A percentile compares a stretch with the other conserved stretches of the same genome.
Conservation (phyloP, 1,284 basidiomycete genomes). For the Puccinia coronata region DNA sequence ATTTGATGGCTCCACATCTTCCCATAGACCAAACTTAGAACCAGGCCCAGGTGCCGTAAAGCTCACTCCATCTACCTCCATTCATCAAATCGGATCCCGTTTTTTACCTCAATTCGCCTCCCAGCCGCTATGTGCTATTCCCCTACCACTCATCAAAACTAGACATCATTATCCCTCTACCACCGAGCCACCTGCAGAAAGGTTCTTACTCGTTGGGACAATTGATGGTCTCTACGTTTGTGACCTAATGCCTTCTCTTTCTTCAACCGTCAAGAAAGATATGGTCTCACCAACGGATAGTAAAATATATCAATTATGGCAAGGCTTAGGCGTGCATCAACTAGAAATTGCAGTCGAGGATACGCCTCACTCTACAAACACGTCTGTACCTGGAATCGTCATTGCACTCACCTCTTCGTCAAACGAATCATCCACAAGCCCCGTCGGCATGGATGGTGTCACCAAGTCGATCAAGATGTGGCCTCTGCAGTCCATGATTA, state of each 20-base stretch:
- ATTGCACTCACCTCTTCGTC: constrained; percentile 40
- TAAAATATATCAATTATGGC: constrained; percentile 46
- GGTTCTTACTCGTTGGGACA: constrained; percentile 45
- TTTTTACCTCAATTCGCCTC: constrained; percentile 44
- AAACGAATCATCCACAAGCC: constrained; percentile 14
- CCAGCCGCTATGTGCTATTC: constrained; percentile 37
- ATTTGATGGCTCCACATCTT: constrained; percentile 10
- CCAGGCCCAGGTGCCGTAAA: constrained; percentile 40
- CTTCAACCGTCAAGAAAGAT: constrained; percentile 34
- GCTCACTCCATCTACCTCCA: constrained; percentile 35
- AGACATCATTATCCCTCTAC: background rate
- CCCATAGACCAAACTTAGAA: constrained; percentile 13
- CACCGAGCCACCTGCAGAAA: constrained; percentile 6
- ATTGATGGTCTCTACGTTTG: constrained; percentile 37
- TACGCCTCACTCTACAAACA: background rate
- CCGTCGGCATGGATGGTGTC: constrained; percentile 16
- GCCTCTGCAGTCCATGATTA: constrained; percentile 43
- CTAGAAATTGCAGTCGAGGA: constrained; percentile 40
- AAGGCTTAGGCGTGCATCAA: constrained; percentile 39
- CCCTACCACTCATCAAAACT: constrained; percentile 18
- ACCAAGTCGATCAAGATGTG: constrained; percentile 43
- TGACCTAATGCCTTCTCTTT: constrained; percentile 43
- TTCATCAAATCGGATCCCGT: constrained; percentile 45
- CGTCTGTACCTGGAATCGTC: constrained; percentile 29
- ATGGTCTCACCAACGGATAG: constrained; percentile 31